These are phyloP conservation scores for Myrica gale DNA, from an alignment of 306 rosid species.

Conservation along the genomic window DNA sequence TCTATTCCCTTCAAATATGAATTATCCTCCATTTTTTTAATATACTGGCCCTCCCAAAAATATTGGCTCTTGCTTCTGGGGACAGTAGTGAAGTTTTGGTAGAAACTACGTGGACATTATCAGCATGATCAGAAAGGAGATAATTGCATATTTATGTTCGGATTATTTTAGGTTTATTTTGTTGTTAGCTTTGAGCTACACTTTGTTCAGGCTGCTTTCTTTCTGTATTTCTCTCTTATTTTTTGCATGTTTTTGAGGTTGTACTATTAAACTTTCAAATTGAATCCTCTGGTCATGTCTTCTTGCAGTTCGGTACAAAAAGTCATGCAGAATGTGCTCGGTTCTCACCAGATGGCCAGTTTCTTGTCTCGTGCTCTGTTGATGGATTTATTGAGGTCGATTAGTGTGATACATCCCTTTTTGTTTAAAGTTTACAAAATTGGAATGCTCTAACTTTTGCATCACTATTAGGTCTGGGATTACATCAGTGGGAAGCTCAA, in stretches of 20 bases:
- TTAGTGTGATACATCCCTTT: conserved; percentile 16
- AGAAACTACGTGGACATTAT: too few relatives aligned
- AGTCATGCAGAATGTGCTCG: conserved; percentile 95
- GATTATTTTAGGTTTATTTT: background rate
- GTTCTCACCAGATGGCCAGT: conserved; percentile 99
- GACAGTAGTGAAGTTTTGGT: too few relatives aligned
- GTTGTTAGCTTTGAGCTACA: background rate
- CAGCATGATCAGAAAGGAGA: background rate
- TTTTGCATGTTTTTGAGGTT: background rate
- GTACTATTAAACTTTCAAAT: conserved; percentile 19
- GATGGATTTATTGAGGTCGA: conserved; percentile 97
- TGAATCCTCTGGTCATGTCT: conserved; percentile 20
- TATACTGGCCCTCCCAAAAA: background rate
- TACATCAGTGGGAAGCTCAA: conserved; percentile 94
- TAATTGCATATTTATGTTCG: background rate
- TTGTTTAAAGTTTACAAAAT: conserved; percentile 6
- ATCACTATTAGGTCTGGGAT: conserved; percentile 79
- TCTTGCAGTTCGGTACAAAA: conserved; percentile 81
- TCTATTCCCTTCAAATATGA: too few relatives aligned
- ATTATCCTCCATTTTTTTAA: too few relatives aligned
- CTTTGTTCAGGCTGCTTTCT: background rate
- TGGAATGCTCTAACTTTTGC: conserved; percentile 20
- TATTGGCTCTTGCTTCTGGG: background rate
- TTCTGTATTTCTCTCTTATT: background rate
- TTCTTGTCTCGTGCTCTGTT: conserved; percentile 88